These are phyloP conservation scores for Hypseocharis bilobata DNA, from an alignment of 441 rosid genomes.

Conservation along the genomic window DNA sequence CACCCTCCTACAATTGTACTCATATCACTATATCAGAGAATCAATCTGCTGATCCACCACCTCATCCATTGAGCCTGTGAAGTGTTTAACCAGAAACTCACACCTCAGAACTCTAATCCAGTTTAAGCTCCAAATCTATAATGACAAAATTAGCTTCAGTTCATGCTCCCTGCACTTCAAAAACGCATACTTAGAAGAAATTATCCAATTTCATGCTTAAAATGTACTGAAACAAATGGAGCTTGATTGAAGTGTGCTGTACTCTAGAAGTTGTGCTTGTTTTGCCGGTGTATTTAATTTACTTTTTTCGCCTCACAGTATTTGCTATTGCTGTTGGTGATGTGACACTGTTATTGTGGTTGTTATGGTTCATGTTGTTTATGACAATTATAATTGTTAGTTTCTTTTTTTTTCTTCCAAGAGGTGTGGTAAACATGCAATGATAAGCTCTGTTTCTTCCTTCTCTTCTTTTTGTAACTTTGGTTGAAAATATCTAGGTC, in stretches of 20 bases:
- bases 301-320: neutral
- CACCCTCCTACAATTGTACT: no score
- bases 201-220: neutral
- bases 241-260: no score
- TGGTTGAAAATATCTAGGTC: neutral
- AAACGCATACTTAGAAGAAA: neutral
- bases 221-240: neutral
- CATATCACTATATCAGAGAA: no score
- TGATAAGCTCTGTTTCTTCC: neutral
- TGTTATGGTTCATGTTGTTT: neutral
- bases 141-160: neutral
- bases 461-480: neutral
- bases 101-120: neutral
- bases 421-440: neutral
- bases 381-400: neutral
- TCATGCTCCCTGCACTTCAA: neutral
- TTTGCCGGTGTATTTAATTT: no score
- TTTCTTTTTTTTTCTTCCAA: neutral
- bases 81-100: neutral
- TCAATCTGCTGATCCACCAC: no score
- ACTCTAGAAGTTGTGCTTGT: no score
- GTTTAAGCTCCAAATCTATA: neutral
- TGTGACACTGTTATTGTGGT: neutral
- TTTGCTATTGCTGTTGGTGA: neutral
- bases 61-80: no score